Evolutionary conservation across 2,329 filamentous ascomycete species (phyloP), one percentile per base, ranked within the genome.

Genomic region (Colletotrichum sp.): DNA sequence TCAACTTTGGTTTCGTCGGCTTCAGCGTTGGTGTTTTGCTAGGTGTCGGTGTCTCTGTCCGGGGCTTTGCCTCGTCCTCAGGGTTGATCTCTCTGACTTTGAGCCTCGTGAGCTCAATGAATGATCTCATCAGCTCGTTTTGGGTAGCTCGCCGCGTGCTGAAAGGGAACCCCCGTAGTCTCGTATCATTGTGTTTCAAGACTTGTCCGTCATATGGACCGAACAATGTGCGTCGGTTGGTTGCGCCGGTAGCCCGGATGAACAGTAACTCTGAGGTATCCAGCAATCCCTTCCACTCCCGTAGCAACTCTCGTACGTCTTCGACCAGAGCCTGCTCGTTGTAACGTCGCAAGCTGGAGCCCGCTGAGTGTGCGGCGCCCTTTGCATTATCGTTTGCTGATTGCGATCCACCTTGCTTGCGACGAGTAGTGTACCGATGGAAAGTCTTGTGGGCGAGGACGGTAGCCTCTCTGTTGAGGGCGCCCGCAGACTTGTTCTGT

Each of bases 371-470:
- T 0, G 97, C 97, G 63, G 94, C 93, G 16, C 97, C 96, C 82
- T 98, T 98, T n/a, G 96, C 92, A 77, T 95, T 94, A 84, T 99
- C 97, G 83, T 96, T 99, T 32, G 96, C 94, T 5, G 96, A 98
- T 84, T 99, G 97, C 13, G 96, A 93, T 57, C 98, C 97, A 88
- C 97, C 97, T 84, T 99, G 97, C 84, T 99, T 99, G 79, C 97
- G 91, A 78, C 97, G 91, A 8, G 97, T 99, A 0, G 98, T 99
- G 83, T 99, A 99, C 73, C 97, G 92, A 84, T 99, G 98, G 84
- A 99, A 99, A 0, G 96, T 98, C 87, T 99, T 99, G 85, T 99
- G 96, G 1, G 96, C 96, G 60, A 98, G 90, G 1, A 99, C 95
- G 0, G 94, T 94, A 8, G 96, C 95, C 81, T 98, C 95, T 69